phyloP scores from a whole-genome alignment of 2,329 filamentous ascomycete species.

The Ophiostoma pallidulum region DNA sequence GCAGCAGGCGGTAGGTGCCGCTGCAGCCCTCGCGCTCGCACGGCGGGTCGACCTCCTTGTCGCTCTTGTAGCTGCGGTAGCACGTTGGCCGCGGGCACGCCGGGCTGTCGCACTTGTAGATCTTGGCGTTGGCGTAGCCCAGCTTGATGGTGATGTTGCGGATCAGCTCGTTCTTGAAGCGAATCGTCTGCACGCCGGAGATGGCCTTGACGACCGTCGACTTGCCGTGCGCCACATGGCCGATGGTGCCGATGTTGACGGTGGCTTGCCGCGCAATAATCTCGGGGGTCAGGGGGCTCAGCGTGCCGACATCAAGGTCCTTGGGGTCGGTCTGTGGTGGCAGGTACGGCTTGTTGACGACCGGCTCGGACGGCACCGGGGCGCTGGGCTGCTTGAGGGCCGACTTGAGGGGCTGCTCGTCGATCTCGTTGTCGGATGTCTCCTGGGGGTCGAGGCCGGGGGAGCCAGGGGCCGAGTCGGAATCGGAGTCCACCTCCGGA shows the following conservation, averaged over 20 bases:
- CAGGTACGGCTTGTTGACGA: constrained; percentile 42
- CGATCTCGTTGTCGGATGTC: constrained; percentile 46
- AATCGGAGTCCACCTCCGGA: constrained; percentile 66
- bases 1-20: constrained; percentile 77
- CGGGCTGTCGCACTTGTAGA: constrained; percentile 94
- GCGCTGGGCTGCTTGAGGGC: constrained; percentile 67
- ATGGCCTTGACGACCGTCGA: constrained; percentile 99
- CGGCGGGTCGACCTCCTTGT: constrained; percentile 94
- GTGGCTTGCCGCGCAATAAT: constrained; percentile 97
- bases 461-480: constrained; percentile 54
- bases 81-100: constrained; percentile 90
- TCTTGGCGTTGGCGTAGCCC: constrained; percentile 97
- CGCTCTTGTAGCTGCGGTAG: constrained; percentile 95
- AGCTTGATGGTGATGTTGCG: constrained; percentile 99
- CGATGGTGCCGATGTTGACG: constrained; percentile 98
- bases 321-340: constrained; percentile 91
- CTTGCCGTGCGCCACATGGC: constrained; percentile 97
- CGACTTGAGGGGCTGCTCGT: constrained; percentile 67
- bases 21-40: constrained; percentile 89
- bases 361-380: constrained; percentile 39
- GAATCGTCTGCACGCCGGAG: constrained; percentile 94
- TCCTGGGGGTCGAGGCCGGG: constrained; percentile 46
- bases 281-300: constrained; percentile 84
- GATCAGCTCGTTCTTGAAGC: constrained; percentile 99
- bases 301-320: constrained; percentile 69